A percentile compares a stretch with the other conserved stretches of the same genome.
Evolutionary conservation across 495 filamentous ascomycete genomes (phyloP).

Genomic region (Tuber umbilicatum): DNA sequence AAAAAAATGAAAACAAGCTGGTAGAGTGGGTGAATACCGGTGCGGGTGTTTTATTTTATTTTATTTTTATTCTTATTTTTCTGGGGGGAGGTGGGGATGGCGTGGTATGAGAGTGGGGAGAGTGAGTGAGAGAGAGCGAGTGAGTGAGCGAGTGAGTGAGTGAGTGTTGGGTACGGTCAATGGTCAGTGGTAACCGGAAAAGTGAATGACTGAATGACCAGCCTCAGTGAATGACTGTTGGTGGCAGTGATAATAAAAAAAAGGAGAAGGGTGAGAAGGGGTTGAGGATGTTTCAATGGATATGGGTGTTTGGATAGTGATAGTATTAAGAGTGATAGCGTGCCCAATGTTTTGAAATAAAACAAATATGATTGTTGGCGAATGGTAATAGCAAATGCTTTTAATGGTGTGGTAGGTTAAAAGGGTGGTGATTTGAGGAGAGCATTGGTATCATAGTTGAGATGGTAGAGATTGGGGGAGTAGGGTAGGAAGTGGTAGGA

Average conservation of each 20-base stretch:
- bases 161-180: slow-evolving; percentile 10
- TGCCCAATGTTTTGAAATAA: not conserved
- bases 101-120: slow-evolving; percentile 10
- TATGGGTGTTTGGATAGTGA: not conserved
- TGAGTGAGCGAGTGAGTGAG: slow-evolving; percentile 12
- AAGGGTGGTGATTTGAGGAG: not conserved
- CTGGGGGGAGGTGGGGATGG: not conserved
- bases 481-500: not conserved
- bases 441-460: not conserved
- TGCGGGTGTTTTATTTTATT: not conserved
- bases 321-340: not conserved
- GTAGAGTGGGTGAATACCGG: not conserved
- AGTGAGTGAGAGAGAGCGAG: slow-evolving; percentile 9
- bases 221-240: not conserved
- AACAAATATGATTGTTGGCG: not conserved
- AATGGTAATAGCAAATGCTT: not conserved
- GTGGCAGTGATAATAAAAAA: not conserved
- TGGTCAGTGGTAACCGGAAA: slow-evolving; percentile 10
- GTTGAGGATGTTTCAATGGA: slow-evolving; percentile 1
- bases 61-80: not conserved
- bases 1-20: slow-evolving; percentile 11
- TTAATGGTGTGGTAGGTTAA: not conserved
- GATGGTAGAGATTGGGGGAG: not conserved
- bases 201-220: not conserved
- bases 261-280: not conserved